Percentiles rank a stretch among this genome's conserved stretches.
Conservation (phyloP, 148 eudicot species). For the Rhododendron kiyosumense region DNA sequence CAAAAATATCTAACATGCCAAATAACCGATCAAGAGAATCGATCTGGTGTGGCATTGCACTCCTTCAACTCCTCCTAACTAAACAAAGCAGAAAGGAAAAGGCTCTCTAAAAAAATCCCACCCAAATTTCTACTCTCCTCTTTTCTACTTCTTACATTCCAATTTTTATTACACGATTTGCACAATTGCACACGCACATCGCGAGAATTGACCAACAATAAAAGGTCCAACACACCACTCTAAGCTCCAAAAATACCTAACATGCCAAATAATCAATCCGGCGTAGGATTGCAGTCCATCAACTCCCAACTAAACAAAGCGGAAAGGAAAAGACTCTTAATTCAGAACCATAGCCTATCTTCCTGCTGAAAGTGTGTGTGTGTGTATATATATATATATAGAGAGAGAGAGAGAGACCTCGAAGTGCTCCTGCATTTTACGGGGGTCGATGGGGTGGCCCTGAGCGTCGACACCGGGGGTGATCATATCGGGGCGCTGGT, state of each 20-base stretch:
- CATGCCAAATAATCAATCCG: too few relatives aligned
- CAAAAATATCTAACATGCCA: not conserved
- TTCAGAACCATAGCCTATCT: not conserved
- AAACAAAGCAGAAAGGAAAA: not conserved
- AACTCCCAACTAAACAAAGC: too few relatives aligned
- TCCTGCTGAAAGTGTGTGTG: not conserved
- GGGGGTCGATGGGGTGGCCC: constrained; percentile 13
- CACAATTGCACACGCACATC: not conserved
- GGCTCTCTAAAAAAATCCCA: too few relatives aligned
- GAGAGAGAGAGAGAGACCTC: not conserved
- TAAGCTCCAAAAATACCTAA: too few relatives aligned
- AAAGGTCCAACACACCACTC: too few relatives aligned
- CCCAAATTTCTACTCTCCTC: too few relatives aligned
- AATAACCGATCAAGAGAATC: too few relatives aligned
- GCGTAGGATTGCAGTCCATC: too few relatives aligned
- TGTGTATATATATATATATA: too few relatives aligned
- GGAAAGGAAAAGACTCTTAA: not conserved
- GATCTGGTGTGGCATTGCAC: not conserved
- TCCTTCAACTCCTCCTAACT: not conserved
- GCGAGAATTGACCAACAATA: too few relatives aligned
- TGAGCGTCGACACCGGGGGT: constrained; percentile 7
- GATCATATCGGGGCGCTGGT: constrained; percentile 8
- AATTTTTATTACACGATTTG: not conserved
- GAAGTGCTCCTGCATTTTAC: constrained; percentile 8
- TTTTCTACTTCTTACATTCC: not conserved